Percentiles rank a stretch among this genome's conserved stretches.
Conservation (phyloP, 352 stramenopile species). For the Albugo laibachii region DNA sequence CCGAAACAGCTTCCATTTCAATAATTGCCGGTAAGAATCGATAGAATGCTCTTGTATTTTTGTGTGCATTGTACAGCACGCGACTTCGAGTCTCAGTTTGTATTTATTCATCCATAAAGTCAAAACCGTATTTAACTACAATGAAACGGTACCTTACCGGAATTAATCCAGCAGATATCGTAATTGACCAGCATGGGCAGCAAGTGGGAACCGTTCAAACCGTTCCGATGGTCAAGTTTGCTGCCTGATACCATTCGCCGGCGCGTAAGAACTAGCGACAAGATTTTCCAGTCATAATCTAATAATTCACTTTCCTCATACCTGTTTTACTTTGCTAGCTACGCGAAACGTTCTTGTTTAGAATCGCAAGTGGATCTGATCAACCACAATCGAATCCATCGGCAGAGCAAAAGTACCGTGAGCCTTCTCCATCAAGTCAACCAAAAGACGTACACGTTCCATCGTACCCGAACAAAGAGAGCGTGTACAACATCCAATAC, state of each 20-base stretch:
- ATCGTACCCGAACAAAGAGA: slow-evolving; percentile 45
- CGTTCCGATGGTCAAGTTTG: slow-evolving; percentile 54
- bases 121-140: too few relatives aligned
- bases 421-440: slow-evolving; percentile 56
- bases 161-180: too few relatives aligned
- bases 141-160: too few relatives aligned
- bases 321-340: slow-evolving; percentile 15
- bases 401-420: slow-evolving; percentile 43
- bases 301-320: neutral
- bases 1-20: too few relatives aligned
- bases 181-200: slow-evolving; percentile 10
- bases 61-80: too few relatives aligned
- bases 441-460: slow-evolving; percentile 44
- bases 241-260: slow-evolving; percentile 42
- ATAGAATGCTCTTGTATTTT: too few relatives aligned
- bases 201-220: slow-evolving; percentile 72
- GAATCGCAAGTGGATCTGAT: slow-evolving; percentile 46
- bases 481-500: slow-evolving; percentile 76
- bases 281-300: neutral
- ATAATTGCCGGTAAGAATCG: too few relatives aligned
- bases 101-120: too few relatives aligned
- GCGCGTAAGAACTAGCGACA: slow-evolving; percentile 16
- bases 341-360: slow-evolving; percentile 65
- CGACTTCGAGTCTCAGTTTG: too few relatives aligned
- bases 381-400: slow-evolving; percentile 52